Base-by-base conservation (phyloP, 208 protist species). In the Trypanosoma platydactyli region DNA sequence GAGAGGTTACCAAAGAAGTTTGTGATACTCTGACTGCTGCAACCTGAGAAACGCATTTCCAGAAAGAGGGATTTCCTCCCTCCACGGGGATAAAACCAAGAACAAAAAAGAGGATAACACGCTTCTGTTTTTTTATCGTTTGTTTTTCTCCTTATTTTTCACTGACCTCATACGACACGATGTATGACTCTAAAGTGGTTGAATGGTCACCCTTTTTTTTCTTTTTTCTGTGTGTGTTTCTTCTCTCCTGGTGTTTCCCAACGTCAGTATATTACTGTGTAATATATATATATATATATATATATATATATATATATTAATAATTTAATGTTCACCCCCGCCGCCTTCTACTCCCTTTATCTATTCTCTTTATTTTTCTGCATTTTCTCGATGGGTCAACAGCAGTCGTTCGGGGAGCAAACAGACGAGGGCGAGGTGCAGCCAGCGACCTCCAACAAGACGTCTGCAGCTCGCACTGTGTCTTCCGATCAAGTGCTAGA, bases 11-110 rank as follows among this genome's bases (percentile, higher is more conserved):
- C 15, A 24, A 15, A 12, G 3, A 12, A 49, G 12, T 3, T 25
- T 18, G 20, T 12, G 45, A 49, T 18, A 18, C 3, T 49, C 45
- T 49, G 20, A 11, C 33, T 38, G 33, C 3, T 38, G 33, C 33
- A 38, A 38, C 33, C 3, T 50, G 5, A 33, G 51, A 62, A 62
- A 56, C n/a, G n/a, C n/a, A n/a, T n/a, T n/a, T n/a, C n/a, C n/a
- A n/a, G n/a, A n/a, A n/a, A n/a, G n/a, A n/a, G n/a, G n/a, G n/a
- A n/a, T n/a, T n/a, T n/a, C n/a, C n/a, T n/a, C n/a, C n/a, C n/a
- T n/a, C n/a, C n/a, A n/a, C n/a, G n/a, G n/a, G n/a, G n/a, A n/a
- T n/a, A 56, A 4, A 56, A 33, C 16, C 16, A 3, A 38, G 12
- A 56, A 56, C 13, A 15, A 38, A 27, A 27, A n/a, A n/a, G n/a